These are phyloP conservation scores for Vitis rotundifolia DNA, from an alignment of 164 flowering plant species.

Conservation along the genomic window DNA sequence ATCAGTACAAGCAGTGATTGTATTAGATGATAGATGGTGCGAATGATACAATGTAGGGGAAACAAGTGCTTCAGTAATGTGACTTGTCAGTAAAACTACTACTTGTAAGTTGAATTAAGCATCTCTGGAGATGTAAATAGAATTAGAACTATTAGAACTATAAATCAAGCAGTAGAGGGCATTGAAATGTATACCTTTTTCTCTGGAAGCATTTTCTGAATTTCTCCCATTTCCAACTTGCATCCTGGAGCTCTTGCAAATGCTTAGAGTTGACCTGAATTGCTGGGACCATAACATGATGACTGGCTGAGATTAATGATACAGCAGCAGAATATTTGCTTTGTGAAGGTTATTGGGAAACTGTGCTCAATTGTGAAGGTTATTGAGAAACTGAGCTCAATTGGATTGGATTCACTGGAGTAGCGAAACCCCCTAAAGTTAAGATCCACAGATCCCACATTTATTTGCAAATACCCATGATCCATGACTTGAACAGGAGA, in stretches of 20 bases:
- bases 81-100: no score
- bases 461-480: slow-evolving; percentile 23
- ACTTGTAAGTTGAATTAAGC: no score
- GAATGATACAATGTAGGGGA: no score
- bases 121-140: no score
- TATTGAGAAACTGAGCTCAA: slow-evolving; percentile 47
- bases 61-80: no score
- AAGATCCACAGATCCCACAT: slow-evolving; percentile 36
- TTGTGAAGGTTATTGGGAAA: neutral
- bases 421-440: slow-evolving; percentile 46
- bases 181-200: slow-evolving; percentile 40
- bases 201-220: slow-evolving; percentile 39
- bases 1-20: no score
- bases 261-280: slow-evolving; percentile 46
- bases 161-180: no score
- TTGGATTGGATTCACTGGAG: slow-evolving; percentile 40
- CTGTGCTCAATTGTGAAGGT: slow-evolving; percentile 37
- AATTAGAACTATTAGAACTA: no score
- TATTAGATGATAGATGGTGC: no score
- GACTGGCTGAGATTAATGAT: slow-evolving; percentile 52
- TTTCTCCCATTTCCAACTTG: slow-evolving; percentile 34
- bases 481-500: slow-evolving; percentile 33
- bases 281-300: slow-evolving; percentile 67
- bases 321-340: slow-evolving; percentile 82
- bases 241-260: slow-evolving; percentile 53